These are phyloP conservation scores for Silybum marianum DNA, from an alignment of 129 eudicot species.

Conservation along the genomic window DNA sequence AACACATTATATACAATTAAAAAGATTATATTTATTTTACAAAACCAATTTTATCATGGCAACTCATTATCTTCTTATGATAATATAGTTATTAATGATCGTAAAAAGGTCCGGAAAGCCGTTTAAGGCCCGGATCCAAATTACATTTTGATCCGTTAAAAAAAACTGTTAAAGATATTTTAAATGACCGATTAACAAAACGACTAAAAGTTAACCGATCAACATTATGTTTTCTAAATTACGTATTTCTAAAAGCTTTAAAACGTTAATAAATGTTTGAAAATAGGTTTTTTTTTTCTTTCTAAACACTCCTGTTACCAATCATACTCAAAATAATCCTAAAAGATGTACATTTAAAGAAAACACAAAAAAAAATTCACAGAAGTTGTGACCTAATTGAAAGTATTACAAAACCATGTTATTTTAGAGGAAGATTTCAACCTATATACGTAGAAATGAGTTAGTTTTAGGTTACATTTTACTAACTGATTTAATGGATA, in stretches of 20 bases:
- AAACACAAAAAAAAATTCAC: neutral
- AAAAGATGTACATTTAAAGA: neutral
- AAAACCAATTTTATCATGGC: too few relatives aligned
- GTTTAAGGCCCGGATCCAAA: too few relatives aligned
- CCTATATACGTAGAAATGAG: neutral
- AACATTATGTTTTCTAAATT: neutral
- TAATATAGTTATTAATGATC: too few relatives aligned
- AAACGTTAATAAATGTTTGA: neutral
- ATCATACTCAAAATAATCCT: neutral
- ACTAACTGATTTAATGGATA: neutral
- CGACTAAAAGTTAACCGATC: too few relatives aligned
- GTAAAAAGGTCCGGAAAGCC: too few relatives aligned
- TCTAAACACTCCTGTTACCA: neutral
- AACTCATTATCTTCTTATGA: too few relatives aligned
- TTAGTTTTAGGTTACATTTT: neutral
- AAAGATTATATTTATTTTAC: too few relatives aligned
- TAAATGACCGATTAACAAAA: too few relatives aligned
- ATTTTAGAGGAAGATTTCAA: neutral
- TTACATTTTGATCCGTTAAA: too few relatives aligned
- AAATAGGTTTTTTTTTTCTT: neutral
- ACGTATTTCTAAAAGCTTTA: too few relatives aligned
- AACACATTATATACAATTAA: too few relatives aligned
- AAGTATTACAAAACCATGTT: conserved; percentile 2
- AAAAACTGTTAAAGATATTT: too few relatives aligned
- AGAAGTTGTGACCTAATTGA: neutral